Evolutionary conservation across 2,329 filamentous ascomycete species (phyloP).

Genomic region (Aspergillus nomiae): DNA sequence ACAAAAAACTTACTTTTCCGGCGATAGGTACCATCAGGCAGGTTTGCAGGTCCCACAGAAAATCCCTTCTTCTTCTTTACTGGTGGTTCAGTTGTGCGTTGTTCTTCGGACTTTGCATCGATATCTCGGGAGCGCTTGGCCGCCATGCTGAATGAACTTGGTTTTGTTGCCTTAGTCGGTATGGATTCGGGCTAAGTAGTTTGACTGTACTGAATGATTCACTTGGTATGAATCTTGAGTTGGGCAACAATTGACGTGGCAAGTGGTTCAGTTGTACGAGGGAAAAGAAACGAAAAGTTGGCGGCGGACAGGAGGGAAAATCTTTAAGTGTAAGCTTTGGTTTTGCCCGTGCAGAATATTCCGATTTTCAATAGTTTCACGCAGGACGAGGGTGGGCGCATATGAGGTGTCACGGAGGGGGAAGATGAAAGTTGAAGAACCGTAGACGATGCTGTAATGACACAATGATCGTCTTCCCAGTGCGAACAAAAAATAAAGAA

Average conservation of each 20-base stretch:
- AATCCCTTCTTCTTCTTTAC: constrained; percentile 71
- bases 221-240: constrained; percentile 7
- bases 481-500: background rate
- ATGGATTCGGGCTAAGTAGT: background rate
- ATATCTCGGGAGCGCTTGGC: constrained; percentile 59
- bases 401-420: background rate
- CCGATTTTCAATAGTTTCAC: constrained; percentile 2
- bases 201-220: background rate
- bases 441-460: background rate
- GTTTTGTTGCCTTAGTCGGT: background rate
- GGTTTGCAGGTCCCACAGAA: constrained; percentile 81
- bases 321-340: background rate
- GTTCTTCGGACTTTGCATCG: constrained; percentile 43
- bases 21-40: constrained; percentile 85
- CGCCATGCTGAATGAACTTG: constrained; percentile 52
- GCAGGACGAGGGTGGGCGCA: background rate
- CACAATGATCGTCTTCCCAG: background rate
- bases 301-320: background rate
- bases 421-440: background rate
- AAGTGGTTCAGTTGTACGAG: constrained; percentile 2
- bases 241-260: constrained; percentile 16
- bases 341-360: background rate
- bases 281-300: constrained; percentile 18
- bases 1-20: constrained; percentile 64
- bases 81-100: constrained; percentile 44